Base-by-base conservation (phyloP, 345 rosid species). In the Ailanthus altissimus region DNA sequence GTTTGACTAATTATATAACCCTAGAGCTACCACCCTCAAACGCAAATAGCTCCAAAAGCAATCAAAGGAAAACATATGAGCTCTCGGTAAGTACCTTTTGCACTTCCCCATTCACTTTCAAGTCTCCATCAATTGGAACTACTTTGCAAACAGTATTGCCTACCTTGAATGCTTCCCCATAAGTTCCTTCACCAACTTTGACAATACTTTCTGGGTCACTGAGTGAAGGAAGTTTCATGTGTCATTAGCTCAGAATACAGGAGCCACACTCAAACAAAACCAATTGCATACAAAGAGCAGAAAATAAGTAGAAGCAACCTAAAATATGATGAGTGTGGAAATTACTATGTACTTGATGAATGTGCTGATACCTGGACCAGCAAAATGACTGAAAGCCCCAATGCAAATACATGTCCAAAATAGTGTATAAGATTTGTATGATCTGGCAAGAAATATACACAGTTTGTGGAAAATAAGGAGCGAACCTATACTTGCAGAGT, bases 181-280 rank as follows among this genome's bases (percentile, higher is more conserved):
- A 96, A 57, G 98, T 96, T 71, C 99, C 99, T 88, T 96, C 99
- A 63, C 99, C 99, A 78, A 96, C 81, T 88, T 96, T 96, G 77
- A 74, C 76, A 77, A 96, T 89, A 82, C 78, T 79, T 79, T 88
- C 77, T 26, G 94, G 94, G 66, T 85, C 87, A 88, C 98, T 96
- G 89, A 46, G 47, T 40, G 57, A 77, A 81, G 60, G 75, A 78
- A 74, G 67, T 73, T 68, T 32, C 56, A 73, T 20, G 23, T 83
- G 66, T 77, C 63, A 64, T 75, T 21, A 81, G 81, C 25, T 70
- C 51, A 63, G 67, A 38, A 66, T 36, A 75, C 66, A 53, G 46
- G 21, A 70, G 66, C 50, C 51, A 56, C 59, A 26, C 42, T 73
- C 51, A 42, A 67, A 43, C 53, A 60, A 50, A 75, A 64, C 20